Conservation (phyloP, 106 monocot species). For the Hemerocallis citrina region DNA sequence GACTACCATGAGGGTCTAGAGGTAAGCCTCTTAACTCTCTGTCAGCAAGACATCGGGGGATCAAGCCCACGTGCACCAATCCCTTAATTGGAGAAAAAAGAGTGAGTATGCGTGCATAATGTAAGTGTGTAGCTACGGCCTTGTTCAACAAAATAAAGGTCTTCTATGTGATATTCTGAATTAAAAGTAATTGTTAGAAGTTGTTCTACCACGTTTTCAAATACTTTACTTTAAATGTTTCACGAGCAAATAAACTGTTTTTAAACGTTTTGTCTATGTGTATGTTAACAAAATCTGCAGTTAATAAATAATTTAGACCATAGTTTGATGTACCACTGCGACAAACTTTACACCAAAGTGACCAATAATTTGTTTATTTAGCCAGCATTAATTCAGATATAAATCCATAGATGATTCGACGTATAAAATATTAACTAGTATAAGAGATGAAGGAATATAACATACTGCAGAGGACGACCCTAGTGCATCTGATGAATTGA, state of each 20-base stretch:
- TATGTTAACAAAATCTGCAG: not conserved
- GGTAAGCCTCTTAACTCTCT: too few species aligned
- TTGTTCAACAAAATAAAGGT: too few species aligned
- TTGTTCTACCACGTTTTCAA: too few species aligned
- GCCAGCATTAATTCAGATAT: not conserved
- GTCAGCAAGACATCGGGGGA: too few species aligned
- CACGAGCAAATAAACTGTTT: not conserved
- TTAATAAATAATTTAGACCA: not conserved
- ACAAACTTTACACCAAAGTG: not conserved
- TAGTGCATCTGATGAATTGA: conserved; percentile 45
- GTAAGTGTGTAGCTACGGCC: too few species aligned
- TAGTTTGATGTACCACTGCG: not conserved
- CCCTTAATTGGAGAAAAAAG: too few species aligned
- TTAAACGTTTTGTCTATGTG: not conserved
- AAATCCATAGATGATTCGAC: not conserved
- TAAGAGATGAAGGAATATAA: not conserved
- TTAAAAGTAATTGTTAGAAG: too few species aligned
- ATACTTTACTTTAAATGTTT: not conserved
- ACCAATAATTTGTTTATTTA: not conserved
- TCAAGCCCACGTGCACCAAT: too few species aligned
- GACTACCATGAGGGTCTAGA: too few species aligned
- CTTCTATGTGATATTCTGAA: too few species aligned
- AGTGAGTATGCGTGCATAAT: too few species aligned
- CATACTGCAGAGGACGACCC: conserved; percentile 38
- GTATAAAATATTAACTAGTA: not conserved